Evolutionary conservation across 306 rosid species (phyloP).

Genomic region (Purshia tridentata): DNA sequence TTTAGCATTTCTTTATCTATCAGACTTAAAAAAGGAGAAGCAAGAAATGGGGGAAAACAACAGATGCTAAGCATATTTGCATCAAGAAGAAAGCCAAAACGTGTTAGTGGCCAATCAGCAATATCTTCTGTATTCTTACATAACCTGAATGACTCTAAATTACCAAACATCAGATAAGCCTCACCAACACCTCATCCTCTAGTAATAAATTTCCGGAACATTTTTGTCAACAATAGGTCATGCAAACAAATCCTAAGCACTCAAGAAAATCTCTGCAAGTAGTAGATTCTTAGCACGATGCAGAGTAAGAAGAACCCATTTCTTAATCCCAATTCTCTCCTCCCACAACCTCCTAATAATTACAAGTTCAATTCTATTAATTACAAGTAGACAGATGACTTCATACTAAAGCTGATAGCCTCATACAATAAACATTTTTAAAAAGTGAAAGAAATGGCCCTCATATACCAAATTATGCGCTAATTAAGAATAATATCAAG

Average conservation of each 20-base stretch:
- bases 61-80: neutral
- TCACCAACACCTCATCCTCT: neutral
- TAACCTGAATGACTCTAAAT: neutral
- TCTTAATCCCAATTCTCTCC: neutral
- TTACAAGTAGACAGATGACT: neutral
- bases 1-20: neutral
- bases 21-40: conserved; percentile 9
- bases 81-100: neutral
- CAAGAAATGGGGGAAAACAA: neutral
- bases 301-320: neutral
- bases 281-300: neutral
- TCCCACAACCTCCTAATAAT: neutral
- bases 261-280: neutral
- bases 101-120: neutral
- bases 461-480: neutral
- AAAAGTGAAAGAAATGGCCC: neutral
- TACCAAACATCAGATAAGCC: neutral
- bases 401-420: too few relatives aligned
- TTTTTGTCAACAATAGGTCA: neutral
- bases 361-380: neutral
- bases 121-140: neutral
- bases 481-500: neutral
- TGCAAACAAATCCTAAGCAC: neutral
- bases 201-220: neutral
- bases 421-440: neutral